Base-by-base conservation (phyloP, 345 rosid species). In the Arabidopsis arenosa region DNA sequence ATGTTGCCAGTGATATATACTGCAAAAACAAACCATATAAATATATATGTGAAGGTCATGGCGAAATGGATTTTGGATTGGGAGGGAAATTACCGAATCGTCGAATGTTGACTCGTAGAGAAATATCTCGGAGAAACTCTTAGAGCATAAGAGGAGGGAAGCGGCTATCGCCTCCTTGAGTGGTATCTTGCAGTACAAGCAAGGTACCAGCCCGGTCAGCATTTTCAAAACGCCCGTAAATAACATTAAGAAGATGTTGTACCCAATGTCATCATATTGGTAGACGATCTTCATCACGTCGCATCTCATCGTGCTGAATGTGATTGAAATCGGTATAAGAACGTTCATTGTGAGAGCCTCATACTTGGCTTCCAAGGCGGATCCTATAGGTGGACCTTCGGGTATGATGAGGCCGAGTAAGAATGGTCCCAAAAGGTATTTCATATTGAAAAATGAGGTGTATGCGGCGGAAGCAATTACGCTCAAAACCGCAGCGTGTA, bases 341-440 rank as follows among this genome's bases (percentile, higher is more conserved):
- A 52, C 9, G 37, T 52, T 52, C 44, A 37, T 5, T 0, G 68
- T 52, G 0, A 73, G 13, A 7, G 56, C 48, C 2, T 73, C 44
- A 63, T 61, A 73, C 61, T 73, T 73, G 17, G 76, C 69, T 62
- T 73, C 76, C 52, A 73, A 63, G 14, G 62, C 41, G 1, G 76
- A 73, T 15, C 86, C 86, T 26, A 85, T 39, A 3, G 84, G 86
- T 4, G 84, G 84, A 1, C 88, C 88, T 3, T 76, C 80, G 0
- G 88, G 86, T 4, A 83, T 67, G 4, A 77, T 78, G 8, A 83
- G 18, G 18, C 88, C 86, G 0, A 80, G 7, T 13, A 65, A 23
- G 11, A 78, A 67, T 7, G 83, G 81, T 23, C 86, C 88, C 39
- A 80, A 33, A 0, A 79, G 14, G n/a, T 78, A 37, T 39, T 73